A percentile compares a stretch with the other conserved stretches of the same genome.
phyloP scores from a whole-genome alignment of 1,284 basidiomycete species.

The Austroboletus olivaceoglutinosus region DNA sequence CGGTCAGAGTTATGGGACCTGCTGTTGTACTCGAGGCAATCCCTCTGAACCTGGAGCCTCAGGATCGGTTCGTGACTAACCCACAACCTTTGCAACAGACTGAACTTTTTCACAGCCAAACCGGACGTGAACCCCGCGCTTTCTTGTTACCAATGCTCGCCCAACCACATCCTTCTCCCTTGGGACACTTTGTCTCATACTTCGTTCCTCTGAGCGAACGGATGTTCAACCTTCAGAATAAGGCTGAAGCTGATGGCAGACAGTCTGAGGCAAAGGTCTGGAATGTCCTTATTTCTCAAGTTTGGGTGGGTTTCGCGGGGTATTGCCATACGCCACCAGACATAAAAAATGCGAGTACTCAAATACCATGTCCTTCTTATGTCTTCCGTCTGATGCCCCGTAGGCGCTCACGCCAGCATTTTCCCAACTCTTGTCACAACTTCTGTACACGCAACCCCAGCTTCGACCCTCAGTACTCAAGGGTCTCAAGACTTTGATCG shows the following conservation, averaged over 20 bases:
- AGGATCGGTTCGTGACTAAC: slow-evolving; percentile 58
- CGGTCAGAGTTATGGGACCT: slow-evolving; percentile 87
- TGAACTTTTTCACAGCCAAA: slow-evolving; percentile 45
- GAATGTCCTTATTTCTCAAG: slow-evolving; percentile 88
- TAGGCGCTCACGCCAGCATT: slow-evolving; percentile 75
- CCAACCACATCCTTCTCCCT: slow-evolving; percentile 76
- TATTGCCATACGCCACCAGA: slow-evolving; percentile 74
- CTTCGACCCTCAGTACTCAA: slow-evolving; percentile 82
- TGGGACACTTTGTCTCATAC: slow-evolving; percentile 84
- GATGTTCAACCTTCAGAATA: slow-evolving; percentile 86
- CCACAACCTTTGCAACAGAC: not conserved
- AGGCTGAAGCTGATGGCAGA: slow-evolving; percentile 67
- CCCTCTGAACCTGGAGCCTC: slow-evolving; percentile 85
- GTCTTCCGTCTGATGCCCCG: slow-evolving; percentile 4
- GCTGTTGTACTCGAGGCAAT: slow-evolving; percentile 72
- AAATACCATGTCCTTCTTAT: not conserved
- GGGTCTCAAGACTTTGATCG: slow-evolving; percentile 79
- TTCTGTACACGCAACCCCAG: slow-evolving; percentile 86
- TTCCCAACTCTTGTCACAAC: slow-evolving; percentile 84
- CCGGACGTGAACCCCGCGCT: slow-evolving; percentile 72
- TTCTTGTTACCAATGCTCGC: slow-evolving; percentile 90
- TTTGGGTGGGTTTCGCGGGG: slow-evolving; percentile 88
- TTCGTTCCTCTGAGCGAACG: slow-evolving; percentile 94
- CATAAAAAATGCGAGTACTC: slow-evolving; percentile 37
- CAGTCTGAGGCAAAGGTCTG: slow-evolving; percentile 90